Evolutionary conservation across 768 basidiomycete genomes (phyloP).

Genomic region (Cytidiella melzeri): DNA sequence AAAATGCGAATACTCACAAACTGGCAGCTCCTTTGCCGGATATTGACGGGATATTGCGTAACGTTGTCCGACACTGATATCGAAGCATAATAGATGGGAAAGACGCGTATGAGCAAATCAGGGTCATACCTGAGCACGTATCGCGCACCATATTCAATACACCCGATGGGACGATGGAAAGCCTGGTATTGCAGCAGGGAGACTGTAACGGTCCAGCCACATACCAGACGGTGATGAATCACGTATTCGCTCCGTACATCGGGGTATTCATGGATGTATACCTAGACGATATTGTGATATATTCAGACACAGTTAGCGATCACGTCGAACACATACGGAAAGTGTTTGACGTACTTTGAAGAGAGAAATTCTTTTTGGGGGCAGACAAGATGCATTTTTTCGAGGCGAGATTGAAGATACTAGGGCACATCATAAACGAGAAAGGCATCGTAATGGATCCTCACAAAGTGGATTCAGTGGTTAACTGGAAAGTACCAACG

Average conservation of each 20-base stretch:
- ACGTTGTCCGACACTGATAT: conserved; percentile 9
- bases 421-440: conserved; percentile 33
- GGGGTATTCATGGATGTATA: conserved; percentile 28
- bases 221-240: conserved; percentile 23
- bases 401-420: conserved; percentile 11
- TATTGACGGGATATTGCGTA: conserved; percentile 17
- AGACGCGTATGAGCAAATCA: too few species aligned
- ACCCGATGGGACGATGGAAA: conserved; percentile 25
- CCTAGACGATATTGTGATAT: conserved; percentile 29
- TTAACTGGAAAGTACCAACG: conserved; percentile 26
- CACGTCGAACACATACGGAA: conserved; percentile 21
- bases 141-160: conserved; percentile 30
- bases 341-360: conserved; percentile 9
- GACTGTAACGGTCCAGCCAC: too few species aligned
- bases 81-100: conserved; percentile 13
- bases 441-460: conserved; percentile 38
- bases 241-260: conserved; percentile 21
- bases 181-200: conserved; percentile 26
- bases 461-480: conserved; percentile 32
- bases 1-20: too few species aligned
- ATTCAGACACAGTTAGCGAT: conserved; percentile 20
- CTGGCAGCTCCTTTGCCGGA: too few species aligned
- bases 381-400: too few species aligned
- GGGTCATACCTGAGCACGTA: conserved; percentile 25
- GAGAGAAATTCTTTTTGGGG: conserved; percentile 17